These are phyloP conservation scores for Trichoderma afroharzianum DNA, from an alignment of 2,329 filamentous ascomycete species.

Conservation along the genomic window DNA sequence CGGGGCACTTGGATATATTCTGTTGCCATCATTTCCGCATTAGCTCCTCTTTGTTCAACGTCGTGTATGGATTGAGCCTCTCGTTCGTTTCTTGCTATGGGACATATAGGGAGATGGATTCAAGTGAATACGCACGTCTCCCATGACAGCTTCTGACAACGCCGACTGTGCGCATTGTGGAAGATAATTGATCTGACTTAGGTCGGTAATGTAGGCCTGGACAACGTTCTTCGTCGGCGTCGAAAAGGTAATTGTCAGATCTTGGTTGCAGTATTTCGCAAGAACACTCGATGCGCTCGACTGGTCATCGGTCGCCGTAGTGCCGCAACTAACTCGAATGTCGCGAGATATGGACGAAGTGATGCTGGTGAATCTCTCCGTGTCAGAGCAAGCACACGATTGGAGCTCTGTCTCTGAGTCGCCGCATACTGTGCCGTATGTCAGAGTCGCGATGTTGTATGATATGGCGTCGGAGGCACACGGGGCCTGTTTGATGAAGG, in stretches of 20 bases:
- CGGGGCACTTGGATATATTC: conserved; percentile 36
- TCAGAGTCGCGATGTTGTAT: conserved; percentile 42
- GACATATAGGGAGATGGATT: neutral
- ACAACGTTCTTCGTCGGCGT: conserved; percentile 41
- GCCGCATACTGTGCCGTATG: conserved; percentile 39
- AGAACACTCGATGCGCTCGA: conserved; percentile 45
- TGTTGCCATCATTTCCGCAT: conserved; percentile 9
- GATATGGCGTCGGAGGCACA: conserved; percentile 47
- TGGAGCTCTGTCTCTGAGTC: conserved; percentile 44
- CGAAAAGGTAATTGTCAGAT: conserved; percentile 36
- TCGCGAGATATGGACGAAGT: conserved; percentile 37
- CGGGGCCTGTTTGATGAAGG: conserved; percentile 38
- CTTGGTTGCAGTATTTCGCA: conserved; percentile 48
- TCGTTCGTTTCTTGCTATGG: neutral
- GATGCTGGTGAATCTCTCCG: conserved; percentile 39
- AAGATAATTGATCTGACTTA: conserved; percentile 39
- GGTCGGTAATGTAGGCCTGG: conserved; percentile 47
- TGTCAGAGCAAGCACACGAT: conserved; percentile 51
- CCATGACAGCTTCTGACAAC: conserved; percentile 31
- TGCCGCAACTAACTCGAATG: conserved; percentile 43
- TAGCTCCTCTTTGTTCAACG: neutral
- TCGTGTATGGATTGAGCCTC: neutral
- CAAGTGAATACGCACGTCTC: conserved; percentile 22
- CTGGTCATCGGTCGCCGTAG: conserved; percentile 45
- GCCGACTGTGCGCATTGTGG: conserved; percentile 36